Base-by-base conservation (phyloP, 2,329 filamentous ascomycete genomes). In the Macroventuria anomochaeta region DNA sequence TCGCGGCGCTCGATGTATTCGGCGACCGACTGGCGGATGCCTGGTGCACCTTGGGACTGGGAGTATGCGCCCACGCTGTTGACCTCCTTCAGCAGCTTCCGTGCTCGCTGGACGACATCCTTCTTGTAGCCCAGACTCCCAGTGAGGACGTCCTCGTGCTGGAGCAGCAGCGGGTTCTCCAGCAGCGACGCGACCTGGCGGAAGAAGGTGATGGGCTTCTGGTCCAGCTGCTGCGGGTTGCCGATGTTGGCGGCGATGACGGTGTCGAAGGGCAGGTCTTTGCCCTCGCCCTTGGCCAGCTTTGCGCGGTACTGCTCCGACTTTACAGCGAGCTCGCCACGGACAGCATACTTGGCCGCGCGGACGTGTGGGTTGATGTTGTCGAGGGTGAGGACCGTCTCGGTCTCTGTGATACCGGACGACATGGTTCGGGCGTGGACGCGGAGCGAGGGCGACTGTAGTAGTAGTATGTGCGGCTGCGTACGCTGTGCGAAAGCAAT, bases 191-290 rank as follows among this genome's bases (percentile, higher is more conserved):
- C 84, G 23, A 99, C 95, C 80, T 99, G 93, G 66, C 95, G 88
- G 86, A 99, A 97, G 83, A 97, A 99, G 65, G 95, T 99, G 70
- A 99, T 93, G 70, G 95, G 95, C 83, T 97, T 96, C 83, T 99
- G 95, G 79, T 97, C 95, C 59, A 99, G 86, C 79, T 99, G 95
- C 79, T 99, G 95, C 3, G 95, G 95, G 81, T 99, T 99, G 72
- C 95, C 95, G 71, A 99, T 99, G 80, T 99, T 99, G 78, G 95
- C 95, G 59, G 90, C 93, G 79, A 99, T 93, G 76, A 99, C 88
- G 55, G 91, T 84, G 68, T 90, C 83, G 77, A 99, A 99, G 41
- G 95, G 93, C 43, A 97, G 82, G 70, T 77, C 72, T 75, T 78
- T 82, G 66, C 83, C 85, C 59, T 85, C 83, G 61, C 81, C 79